Evolutionary conservation across 1,284 basidiomycete species (phyloP).

Genomic region (Moesziomyces aphidis): DNA sequence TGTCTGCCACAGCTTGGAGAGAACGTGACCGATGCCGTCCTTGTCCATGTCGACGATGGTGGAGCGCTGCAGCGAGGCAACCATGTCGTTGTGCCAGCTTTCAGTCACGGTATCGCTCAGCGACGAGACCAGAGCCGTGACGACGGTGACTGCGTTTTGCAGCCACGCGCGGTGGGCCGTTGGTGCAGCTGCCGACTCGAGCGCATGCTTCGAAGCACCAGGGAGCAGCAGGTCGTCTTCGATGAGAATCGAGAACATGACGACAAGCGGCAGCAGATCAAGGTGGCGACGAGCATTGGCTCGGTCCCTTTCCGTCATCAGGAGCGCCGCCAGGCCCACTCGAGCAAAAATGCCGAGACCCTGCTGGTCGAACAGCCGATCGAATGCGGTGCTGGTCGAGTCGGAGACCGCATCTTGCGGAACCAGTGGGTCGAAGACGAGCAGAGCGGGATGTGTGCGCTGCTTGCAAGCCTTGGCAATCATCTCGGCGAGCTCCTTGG

Average conservation of each 20-base stretch:
- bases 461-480: conserved; percentile 22
- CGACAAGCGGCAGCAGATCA: conserved; percentile 71
- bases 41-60: conserved; percentile 14
- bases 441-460: conserved; percentile 21
- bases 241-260: conserved; percentile 65
- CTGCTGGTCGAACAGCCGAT: conserved; percentile 68
- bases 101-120: conserved; percentile 29
- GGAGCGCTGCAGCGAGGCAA: conserved; percentile 28
- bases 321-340: conserved; percentile 74
- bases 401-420: conserved; percentile 1
- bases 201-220: conserved; percentile 42
- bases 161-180: conserved; percentile 26
- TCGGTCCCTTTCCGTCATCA: conserved; percentile 76
- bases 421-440: conserved; percentile 39
- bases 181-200: conserved; percentile 10
- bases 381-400: not conserved
- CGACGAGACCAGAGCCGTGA: conserved; percentile 44
- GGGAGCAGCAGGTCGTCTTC: conserved; percentile 71
- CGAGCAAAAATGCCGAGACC: conserved; percentile 78
- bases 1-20: conserved; percentile 34
- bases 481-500: conserved; percentile 29
- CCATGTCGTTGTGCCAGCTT: conserved; percentile 50
- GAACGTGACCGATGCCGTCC: conserved; percentile 34
- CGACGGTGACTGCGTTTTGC: conserved; percentile 38
- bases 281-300: conserved; percentile 74